A percentile compares a stretch with the other conserved stretches of the same genome.
phyloP scores from a whole-genome alignment of 2,329 filamentous ascomycete species.

The Botrytis porri region DNA sequence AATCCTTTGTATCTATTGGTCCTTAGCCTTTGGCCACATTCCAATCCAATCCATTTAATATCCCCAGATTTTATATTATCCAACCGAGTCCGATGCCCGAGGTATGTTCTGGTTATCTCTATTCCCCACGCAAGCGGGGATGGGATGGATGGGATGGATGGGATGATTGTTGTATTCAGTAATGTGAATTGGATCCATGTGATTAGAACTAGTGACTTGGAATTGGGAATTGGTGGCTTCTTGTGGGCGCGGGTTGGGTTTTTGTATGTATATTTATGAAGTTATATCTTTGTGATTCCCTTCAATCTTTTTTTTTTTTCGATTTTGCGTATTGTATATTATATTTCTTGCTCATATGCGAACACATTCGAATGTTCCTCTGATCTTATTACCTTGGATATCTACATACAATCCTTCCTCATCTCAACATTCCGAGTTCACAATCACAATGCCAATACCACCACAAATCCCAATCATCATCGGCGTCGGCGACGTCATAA shows the following conservation, averaged over 20 bases:
- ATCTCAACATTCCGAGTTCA: background rate
- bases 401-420: background rate
- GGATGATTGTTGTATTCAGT: background rate
- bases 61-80: background rate
- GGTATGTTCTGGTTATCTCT: background rate
- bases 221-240: background rate
- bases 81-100: background rate
- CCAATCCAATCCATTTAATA: background rate
- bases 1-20: background rate
- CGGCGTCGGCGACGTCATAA: constrained; percentile 60
- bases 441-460: background rate
- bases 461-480: constrained; percentile 52
- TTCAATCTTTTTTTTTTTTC: no score
- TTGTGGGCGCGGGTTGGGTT: background rate
- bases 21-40: background rate
- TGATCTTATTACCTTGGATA: background rate
- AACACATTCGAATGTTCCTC: background rate
- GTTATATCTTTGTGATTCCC: background rate
- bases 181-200: background rate
- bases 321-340: background rate
- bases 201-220: background rate
- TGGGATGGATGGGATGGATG: background rate
- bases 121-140: background rate
- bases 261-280: background rate
- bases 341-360: background rate